Conservation (phyloP, 73 alveolate genomes). For the Symbiodinium natans region DNA sequence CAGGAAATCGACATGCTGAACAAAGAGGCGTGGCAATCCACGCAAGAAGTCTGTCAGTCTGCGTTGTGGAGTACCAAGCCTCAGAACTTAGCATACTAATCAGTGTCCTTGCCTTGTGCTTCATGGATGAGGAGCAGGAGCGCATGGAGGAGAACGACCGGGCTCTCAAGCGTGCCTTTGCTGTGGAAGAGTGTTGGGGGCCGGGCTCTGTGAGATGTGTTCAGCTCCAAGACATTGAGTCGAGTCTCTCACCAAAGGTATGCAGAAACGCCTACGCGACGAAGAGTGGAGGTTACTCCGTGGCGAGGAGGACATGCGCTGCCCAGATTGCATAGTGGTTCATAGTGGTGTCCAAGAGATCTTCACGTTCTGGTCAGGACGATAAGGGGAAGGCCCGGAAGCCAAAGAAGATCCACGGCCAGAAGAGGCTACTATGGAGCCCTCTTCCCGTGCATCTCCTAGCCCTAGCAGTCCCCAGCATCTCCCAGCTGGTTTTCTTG, state of each 20-base stretch:
- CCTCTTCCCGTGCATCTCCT: too few species aligned
- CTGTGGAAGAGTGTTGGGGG: background rate
- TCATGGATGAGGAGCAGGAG: constrained; percentile 23
- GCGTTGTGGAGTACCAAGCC: too few species aligned
- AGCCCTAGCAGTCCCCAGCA: too few species aligned
- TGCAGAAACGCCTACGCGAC: constrained; percentile 75
- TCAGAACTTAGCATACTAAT: too few species aligned
- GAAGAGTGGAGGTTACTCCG: constrained; percentile 91
- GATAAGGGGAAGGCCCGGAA: constrained; percentile 77
- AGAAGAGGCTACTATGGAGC: constrained; percentile 57
- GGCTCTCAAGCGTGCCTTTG: constrained; percentile 67
- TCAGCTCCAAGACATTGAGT: background rate
- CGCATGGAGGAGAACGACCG: constrained; percentile 94
- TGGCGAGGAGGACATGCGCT: constrained; percentile 51
- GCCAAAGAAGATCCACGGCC: constrained; percentile 90
- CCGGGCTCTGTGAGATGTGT: background rate
- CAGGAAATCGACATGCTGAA: constrained; percentile 90
- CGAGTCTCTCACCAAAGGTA: constrained; percentile 6
- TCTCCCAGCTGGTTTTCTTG: too few species aligned
- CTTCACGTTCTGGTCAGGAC: constrained; percentile 17
- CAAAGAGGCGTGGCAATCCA: constrained; percentile 29
- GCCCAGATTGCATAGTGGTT: background rate
- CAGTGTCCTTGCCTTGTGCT: background rate
- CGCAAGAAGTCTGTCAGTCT: too few species aligned
- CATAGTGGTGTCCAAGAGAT: background rate